Conservation (phyloP, 192 early-diverging fungal species). For the Umbelopsis sp. region DNA sequence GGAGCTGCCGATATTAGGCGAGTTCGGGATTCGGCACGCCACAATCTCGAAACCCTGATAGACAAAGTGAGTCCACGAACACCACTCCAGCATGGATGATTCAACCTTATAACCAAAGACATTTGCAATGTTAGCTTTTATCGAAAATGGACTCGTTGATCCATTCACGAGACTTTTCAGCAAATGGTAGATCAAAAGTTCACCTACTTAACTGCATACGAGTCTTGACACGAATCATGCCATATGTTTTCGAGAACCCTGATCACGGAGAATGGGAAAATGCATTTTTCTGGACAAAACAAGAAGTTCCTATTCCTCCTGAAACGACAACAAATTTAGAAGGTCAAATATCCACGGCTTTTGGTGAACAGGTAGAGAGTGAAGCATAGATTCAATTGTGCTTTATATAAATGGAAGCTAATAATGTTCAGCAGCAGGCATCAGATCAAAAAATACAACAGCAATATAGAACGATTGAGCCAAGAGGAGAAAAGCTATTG, state of each 20-base stretch:
- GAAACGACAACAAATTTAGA: not conserved
- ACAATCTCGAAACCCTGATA: conserved; percentile 79
- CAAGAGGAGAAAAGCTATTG: conserved; percentile 59
- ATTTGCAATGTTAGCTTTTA: conserved; percentile 40
- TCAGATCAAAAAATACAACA: conserved; percentile 18
- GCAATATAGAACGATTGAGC: conserved; percentile 31
- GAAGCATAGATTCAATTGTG: too few relatives aligned
- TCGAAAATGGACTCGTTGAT: conserved; percentile 56
- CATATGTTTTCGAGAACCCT: conserved; percentile 77
- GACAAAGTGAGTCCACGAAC: conserved; percentile 56
- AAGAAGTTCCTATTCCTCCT: conserved; percentile 1
- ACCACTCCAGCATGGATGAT: not conserved
- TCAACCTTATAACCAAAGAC: not conserved
- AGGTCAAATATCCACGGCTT: not conserved
- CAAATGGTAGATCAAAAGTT: conserved; percentile 51
- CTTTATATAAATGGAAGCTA: too few relatives aligned
- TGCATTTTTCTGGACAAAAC: conserved; percentile 63
- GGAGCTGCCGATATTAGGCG: conserved; percentile 81
- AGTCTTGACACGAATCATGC: conserved; percentile 81
- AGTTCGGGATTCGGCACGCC: conserved; percentile 71
- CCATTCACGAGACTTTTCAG: conserved; percentile 52
- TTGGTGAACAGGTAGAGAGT: not conserved
- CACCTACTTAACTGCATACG: conserved; percentile 84
- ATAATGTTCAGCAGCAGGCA: not conserved
- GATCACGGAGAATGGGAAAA: conserved; percentile 59